Evolutionary conservation across 164 flowering plant species (phyloP), one percentile per base, ranked within the genome.

Genomic region (Nymphaea thermarum): DNA sequence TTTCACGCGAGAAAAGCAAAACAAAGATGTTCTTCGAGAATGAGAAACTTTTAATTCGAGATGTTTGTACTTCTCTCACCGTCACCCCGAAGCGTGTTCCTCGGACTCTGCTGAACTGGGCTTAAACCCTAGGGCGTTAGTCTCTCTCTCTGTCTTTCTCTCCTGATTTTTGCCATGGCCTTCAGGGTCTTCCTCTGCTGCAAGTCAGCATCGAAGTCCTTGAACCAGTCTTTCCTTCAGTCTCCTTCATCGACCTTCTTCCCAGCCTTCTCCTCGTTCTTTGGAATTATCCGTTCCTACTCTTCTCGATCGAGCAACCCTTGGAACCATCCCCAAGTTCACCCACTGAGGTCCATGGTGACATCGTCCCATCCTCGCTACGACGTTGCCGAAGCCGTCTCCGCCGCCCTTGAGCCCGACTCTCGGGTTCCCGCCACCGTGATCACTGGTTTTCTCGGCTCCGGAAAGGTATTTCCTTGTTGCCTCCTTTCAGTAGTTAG

Each of bases 401-500:
- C 81, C 1, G 67, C 60, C 6, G 14, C 76, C 0, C 44, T 66
- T 2, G 63, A 63, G 43, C 70, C 65, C 53, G 96, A 93, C 75
- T 74, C 69, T 74, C 82, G 96, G n/a, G 90, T 88, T 41, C 88
- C 98, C 0, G 93, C 96, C 41, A 90, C 97, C 53, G 82, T 93
- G 1, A 79, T 90, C 70, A 89, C 96, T n/a, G 97, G 98, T 3
- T 93, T 90, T 71, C 89, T 93, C 16, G 98, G 98, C 65, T 82
- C 98, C 11, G 98, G 98, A 67, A 93, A 93, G 93, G 98, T 88
- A 51, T 15, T 51, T 10, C 12, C 8, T 51, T 51, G 57, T 10
- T 51, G 14, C 57, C 57, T 51, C 14, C 12, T 8, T 15, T 10
- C 14, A 10, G 14, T 15, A 8, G 57, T 51, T 51, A 51, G 57